phyloP scores from a whole-genome alignment of 1,284 basidiomycete species.

The Cerioporus squamosus region DNA sequence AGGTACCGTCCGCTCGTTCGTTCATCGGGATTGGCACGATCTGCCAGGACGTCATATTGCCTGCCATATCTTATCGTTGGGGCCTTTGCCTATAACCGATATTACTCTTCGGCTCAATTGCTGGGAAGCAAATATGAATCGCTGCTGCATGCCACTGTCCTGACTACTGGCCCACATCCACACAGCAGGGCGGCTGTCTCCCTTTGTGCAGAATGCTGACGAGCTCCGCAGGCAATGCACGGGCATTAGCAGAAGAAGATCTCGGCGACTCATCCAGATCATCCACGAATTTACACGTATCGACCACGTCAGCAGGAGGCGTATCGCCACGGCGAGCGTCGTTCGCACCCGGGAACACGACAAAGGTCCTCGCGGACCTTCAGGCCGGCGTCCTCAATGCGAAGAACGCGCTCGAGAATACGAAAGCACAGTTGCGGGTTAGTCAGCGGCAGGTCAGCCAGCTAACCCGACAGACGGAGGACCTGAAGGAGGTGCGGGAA shows the following conservation, averaged over 20 bases:
- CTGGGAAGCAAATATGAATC: no score
- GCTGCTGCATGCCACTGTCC: no score
- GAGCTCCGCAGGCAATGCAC: slow-evolving; percentile 69
- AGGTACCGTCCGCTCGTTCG: slow-evolving; percentile 6
- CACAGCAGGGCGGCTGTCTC: slow-evolving; percentile 6
- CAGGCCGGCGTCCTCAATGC: slow-evolving; percentile 83
- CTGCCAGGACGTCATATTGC: neutral
- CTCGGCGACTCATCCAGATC: slow-evolving; percentile 22
- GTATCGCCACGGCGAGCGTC: slow-evolving; percentile 52
- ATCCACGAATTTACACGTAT: slow-evolving; percentile 29
- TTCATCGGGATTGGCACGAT: neutral
- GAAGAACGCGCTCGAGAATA: slow-evolving; percentile 80
- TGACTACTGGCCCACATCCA: no score
- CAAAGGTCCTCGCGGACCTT: slow-evolving; percentile 81
- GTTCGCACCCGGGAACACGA: slow-evolving; percentile 76
- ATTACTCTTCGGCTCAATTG: slow-evolving; percentile 8
- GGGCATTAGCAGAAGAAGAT: slow-evolving; percentile 77
- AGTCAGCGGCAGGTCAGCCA: slow-evolving; percentile 82
- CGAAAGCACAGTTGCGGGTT: slow-evolving; percentile 74
- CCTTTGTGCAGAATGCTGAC: neutral
- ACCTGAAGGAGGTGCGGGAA: slow-evolving; percentile 84
- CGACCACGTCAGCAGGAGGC: slow-evolving; percentile 30
- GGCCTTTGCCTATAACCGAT: slow-evolving; percentile 11
- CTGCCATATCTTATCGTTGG: neutral
- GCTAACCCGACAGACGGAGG: slow-evolving; percentile 82